Conservation (phyloP, 2,329 filamentous ascomycete species). For the Fusarium nurragi region DNA sequence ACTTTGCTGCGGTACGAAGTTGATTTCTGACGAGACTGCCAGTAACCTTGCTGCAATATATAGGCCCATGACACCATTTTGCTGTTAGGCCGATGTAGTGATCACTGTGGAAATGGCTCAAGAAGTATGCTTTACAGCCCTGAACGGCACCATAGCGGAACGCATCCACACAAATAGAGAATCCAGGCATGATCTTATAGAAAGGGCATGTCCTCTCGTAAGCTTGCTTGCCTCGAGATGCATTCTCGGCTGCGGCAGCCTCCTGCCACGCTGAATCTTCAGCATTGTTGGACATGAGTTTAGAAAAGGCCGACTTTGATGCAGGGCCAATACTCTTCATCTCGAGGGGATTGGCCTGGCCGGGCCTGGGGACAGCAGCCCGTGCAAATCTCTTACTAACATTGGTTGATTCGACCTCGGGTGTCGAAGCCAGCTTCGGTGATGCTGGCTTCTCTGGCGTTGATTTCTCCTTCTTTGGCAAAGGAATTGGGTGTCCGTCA, state of each 20-base stretch:
- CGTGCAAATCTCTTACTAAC: slow-evolving; percentile 70
- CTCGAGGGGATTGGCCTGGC: slow-evolving; percentile 81
- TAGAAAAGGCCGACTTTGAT: slow-evolving; percentile 80
- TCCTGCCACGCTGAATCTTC: slow-evolving; percentile 91
- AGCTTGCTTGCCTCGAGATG: slow-evolving; percentile 83
- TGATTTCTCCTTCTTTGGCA: slow-evolving; percentile 50
- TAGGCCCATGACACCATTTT: slow-evolving; percentile 91
- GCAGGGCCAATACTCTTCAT: slow-evolving; percentile 54
- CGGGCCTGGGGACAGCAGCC: slow-evolving; percentile 77
- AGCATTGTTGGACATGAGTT: slow-evolving; percentile 90
- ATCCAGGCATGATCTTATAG: slow-evolving; percentile 96
- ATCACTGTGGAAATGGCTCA: slow-evolving; percentile 98
- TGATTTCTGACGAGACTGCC: slow-evolving; percentile 89
- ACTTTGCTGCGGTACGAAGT: slow-evolving; percentile 84
- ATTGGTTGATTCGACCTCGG: slow-evolving; percentile 51
- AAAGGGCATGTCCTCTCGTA: slow-evolving; percentile 95
- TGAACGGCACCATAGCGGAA: slow-evolving; percentile 95
- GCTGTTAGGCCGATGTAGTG: slow-evolving; percentile 93
- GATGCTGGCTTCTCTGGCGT: slow-evolving; percentile 10
- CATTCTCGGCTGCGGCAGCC: slow-evolving; percentile 81
- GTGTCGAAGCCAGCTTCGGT: slow-evolving; percentile 13
- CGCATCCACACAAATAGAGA: slow-evolving; percentile 93
- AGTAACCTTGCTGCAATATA: slow-evolving; percentile 95
- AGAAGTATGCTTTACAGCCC: slow-evolving; percentile 92
- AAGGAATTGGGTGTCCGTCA: slow-evolving; percentile 77